Evolutionary conservation across 2,329 filamentous ascomycete genomes (phyloP), one percentile per base, ranked within the genome.

Genomic region (Fusarium sp.): DNA sequence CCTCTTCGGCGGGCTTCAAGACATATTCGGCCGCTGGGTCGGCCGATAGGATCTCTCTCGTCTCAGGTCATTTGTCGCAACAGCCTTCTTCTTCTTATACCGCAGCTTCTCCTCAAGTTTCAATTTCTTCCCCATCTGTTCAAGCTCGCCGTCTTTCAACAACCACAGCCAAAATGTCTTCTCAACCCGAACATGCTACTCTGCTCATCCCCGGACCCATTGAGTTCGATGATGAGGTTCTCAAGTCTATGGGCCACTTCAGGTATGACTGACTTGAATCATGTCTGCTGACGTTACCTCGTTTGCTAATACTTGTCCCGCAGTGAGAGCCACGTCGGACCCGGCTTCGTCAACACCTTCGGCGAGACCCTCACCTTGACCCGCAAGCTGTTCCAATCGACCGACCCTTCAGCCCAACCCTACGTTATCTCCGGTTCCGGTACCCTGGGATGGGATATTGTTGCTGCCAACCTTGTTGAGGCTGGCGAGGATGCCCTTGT

Each of bases 171-270:
- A 83, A 76, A 53, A 90, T 90, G 88, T 89, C 87, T 71, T 84
- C 83, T 61, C 88, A 90, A 73, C 83, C 87, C 55, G 79, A 83
- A 49, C 88, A 90, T 76, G 81, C 88, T 41, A 90, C 95, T 56
- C 85, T 99, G 81, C 89, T 99, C 82, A 98, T 99, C 76, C 96
- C 96, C 48, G 96, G 96, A 68, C 96, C 96, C 76, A 97, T 98
- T 80, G 95, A 98, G 83, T 97, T 97, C 77, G 95, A 97, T 79
- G 95, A 98, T 95, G 94, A 90, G 46, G 95, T 98, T 63, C 88
- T 97, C 51, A 88, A 94, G 80, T 93, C 94, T 64, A 97, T 97
- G 95, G 91, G 91, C 84, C 94, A 97, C 82, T 97, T 91, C 83
- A 95, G 92, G 91, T 81, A 55, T 58, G 70, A 71, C 37, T 58